Base-by-base conservation (phyloP, 2,329 filamentous ascomycete species). In the Colletotrichum eleusines region DNA sequence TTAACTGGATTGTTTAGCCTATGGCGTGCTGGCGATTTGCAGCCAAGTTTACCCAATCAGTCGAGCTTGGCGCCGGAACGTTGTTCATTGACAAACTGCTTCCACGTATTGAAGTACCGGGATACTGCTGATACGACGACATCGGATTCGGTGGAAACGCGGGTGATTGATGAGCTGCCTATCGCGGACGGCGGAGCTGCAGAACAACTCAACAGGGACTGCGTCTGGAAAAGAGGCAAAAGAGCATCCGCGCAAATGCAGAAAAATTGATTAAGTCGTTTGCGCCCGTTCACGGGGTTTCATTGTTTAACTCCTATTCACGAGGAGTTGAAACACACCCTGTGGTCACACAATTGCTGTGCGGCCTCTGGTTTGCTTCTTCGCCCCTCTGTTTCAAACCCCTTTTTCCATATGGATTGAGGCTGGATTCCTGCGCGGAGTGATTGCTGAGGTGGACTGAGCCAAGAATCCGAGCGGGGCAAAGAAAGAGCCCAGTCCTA, bases 381-480 rank as follows among this genome's bases (percentile, higher is more conserved):
- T 66, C 28, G 42, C 63, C 42, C 63, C 51, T 67, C 57, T 53
- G 63, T 67, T 70, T 70, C 57, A 66, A n/a, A 20, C 40, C 55
- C 63, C 63, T 40, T 50, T 57, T 69, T 62, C 51, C 35, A 66
- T 62, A 23, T 31, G 48, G 26, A 55, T 57, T 44, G 55, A 31
- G 63, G 33, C 51, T 40, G 42, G 50, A 50, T 23, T 26, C n/a
- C 23, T 55, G 42, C 48, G 51, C 53, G 51, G 28, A 63, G 59
- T 71, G 57, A 71, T 71, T 71, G 68, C 68, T 50, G 20, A 62
- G 50, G 51, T 71, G 57, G 57, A 66, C 35, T 40, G 14, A 9
- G 26, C 16, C 68, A 67, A 31, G 63, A 55, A 44, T 62, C 12
- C 28, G n/a, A 28, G 33, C 26, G 33, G 35, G 44, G 57, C n/a